A percentile compares a stretch with the other conserved stretches of the same genome.
Evolutionary conservation across 2,329 filamentous ascomycete species (phyloP).

Genomic region (Thelonectria olida): DNA sequence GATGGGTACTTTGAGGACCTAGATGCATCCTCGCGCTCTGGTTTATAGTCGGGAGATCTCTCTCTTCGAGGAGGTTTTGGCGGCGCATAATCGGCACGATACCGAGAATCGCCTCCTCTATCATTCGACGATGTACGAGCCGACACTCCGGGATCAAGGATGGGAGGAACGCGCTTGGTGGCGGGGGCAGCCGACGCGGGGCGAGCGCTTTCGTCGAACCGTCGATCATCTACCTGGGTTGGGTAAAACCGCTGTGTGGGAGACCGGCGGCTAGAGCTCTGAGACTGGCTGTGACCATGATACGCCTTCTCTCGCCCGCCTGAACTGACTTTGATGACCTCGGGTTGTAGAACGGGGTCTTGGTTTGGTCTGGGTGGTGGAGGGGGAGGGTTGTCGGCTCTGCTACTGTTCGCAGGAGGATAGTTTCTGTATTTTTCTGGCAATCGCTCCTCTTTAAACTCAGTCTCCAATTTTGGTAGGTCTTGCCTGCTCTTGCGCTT

Average conservation of each 20-base stretch:
- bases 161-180: conserved; percentile 40
- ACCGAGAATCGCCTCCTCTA: conserved; percentile 38
- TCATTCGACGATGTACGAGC: conserved; percentile 47
- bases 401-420: conserved; percentile 46
- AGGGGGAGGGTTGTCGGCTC: conserved; percentile 44
- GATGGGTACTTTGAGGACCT: conserved; percentile 29
- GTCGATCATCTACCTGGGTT: conserved; percentile 41
- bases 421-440: conserved; percentile 47
- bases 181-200: conserved; percentile 40
- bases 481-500: conserved; percentile 49
- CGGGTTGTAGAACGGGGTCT: conserved; percentile 52
- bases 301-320: conserved; percentile 56
- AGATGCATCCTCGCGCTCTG: conserved; percentile 33
- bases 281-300: conserved; percentile 40
- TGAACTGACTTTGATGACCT: conserved; percentile 52
- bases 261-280: conserved; percentile 30
- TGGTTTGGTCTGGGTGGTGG: conserved; percentile 39
- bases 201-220: conserved; percentile 35
- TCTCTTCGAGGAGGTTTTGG: conserved; percentile 44
- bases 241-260: conserved; percentile 44
- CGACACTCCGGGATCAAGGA: conserved; percentile 38
- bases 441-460: conserved; percentile 40
- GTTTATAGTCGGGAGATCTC: conserved; percentile 41
- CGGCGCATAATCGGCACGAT: conserved; percentile 38
- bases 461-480: conserved; percentile 57